Base-by-base conservation (phyloP, 768 basidiomycete genomes). In the Pisolithus sp. region DNA sequence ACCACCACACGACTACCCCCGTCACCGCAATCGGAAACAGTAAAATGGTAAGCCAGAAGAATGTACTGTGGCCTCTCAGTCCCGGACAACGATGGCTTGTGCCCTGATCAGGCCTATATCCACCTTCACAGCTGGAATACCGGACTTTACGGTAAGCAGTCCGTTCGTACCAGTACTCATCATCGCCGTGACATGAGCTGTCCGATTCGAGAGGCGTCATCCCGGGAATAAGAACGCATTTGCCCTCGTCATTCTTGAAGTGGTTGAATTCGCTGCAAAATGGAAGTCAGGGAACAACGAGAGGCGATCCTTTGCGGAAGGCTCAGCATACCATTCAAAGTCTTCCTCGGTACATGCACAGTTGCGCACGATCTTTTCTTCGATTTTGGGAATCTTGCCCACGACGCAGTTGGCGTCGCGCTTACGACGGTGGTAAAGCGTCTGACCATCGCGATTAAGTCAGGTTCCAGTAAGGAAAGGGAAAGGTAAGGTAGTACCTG, bases 101-200 rank as follows among this genome's bases (percentile, higher is more conserved):
- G 5, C 96, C 96, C 37, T 75, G 82, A 65, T 99, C 92, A 12
- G 78, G 82, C n/a, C 88, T 78, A 2, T 69, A 56, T 4, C 94
- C 95, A 5, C 82, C 93, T 49, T 83, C 80, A 65, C 96, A 99
- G 20, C 75, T 80, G 34, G 94, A 95, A 66, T 87, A 88, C 1
- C 88, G 88, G 45, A 97, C 89, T 68, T 90, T 85, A 47, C 93
- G 88, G 64, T 95, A 95, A 5, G 85, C 72, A 0, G 95, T 98
- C 24, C 93, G 83, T 48, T 92, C 93, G 64, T 93, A 97, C 96
- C 96, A 99, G 66, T 76, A 90, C 3, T 86, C 82, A 42, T 83
- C 83, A 18, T 74, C 78, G 49, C 68, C 68, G 20, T 69, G 72
- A 61, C 89, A 93, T 5, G 78, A 74, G 26, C 78, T 77, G 37